Percentiles rank a stretch among this genome's conserved stretches.
Evolutionary conservation across 352 stramenopile species (phyloP).

Genomic region (Aphanomyces invadans): DNA sequence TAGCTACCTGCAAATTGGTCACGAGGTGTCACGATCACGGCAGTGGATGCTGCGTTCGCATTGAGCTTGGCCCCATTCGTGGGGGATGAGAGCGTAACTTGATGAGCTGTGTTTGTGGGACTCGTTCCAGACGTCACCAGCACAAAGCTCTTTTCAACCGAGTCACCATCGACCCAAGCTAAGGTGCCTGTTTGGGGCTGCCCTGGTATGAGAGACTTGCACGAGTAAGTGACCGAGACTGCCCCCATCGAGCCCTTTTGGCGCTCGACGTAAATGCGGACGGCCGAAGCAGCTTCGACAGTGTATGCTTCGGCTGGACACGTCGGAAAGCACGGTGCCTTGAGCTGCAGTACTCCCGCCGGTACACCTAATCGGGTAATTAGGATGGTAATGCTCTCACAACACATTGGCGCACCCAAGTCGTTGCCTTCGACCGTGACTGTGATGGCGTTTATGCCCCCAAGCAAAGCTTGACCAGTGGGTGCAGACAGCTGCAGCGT

Average conservation of each 20-base stretch:
- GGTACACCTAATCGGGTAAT: constrained; percentile 24
- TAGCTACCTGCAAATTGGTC: not conserved
- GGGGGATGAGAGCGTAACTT: not conserved
- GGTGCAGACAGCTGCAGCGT: not conserved
- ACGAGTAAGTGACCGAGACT: constrained; percentile 29
- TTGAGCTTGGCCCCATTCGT: not conserved
- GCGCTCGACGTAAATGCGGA: constrained; percentile 45
- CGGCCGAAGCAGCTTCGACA: constrained; percentile 38
- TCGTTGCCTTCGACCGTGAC: constrained; percentile 8
- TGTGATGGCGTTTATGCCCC: not conserved
- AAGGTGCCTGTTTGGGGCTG: constrained; percentile 24
- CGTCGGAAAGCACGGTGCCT: constrained; percentile 55
- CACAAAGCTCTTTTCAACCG: constrained; percentile 40
- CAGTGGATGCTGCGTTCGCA: not conserved
- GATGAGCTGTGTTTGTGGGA: not conserved
- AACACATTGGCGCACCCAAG: not conserved
- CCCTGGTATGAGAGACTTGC: constrained; percentile 23
- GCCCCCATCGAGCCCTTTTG: constrained; percentile 43
- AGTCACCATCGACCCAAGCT: constrained; percentile 47
- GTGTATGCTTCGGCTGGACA: constrained; percentile 44
- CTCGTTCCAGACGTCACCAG: constrained; percentile 27
- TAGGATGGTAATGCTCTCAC: not conserved
- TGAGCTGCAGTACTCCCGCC: constrained; percentile 48
- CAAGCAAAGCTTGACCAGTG: not conserved
- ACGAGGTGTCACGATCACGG: not conserved